These are phyloP conservation scores for Starmerella vaccinii DNA, from an alignment of 805 yeast species.

Conservation along the genomic window DNA sequence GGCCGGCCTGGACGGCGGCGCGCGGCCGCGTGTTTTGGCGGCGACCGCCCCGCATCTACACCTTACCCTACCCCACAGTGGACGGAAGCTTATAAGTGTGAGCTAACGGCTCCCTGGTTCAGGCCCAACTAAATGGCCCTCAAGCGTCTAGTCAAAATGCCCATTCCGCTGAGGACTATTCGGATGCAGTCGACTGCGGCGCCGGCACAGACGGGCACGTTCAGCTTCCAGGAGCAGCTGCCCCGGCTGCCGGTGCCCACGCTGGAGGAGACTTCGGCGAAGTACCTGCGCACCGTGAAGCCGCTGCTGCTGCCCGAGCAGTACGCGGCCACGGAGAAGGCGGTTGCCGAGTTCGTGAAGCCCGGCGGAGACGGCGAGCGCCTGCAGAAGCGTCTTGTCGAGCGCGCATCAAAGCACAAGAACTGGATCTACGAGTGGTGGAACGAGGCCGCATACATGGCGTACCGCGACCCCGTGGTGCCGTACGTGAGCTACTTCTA, in stretches of 20 bases:
- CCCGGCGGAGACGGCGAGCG: conserved; percentile 55
- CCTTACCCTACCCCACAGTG: conserved; percentile 6
- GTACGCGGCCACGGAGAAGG: conserved; percentile 42
- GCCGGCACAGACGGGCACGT: conserved; percentile 40
- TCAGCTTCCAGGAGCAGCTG: conserved; percentile 56
- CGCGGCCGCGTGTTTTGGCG: no score
- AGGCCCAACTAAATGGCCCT: conserved; percentile 7
- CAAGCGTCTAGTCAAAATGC: conserved; percentile 6
- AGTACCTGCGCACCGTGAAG: conserved; percentile 60
- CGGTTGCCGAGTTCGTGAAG: conserved; percentile 55
- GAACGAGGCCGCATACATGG: conserved; percentile 88
- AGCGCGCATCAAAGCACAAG: conserved; percentile 47
- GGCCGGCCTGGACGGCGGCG: no score
- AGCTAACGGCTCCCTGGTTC: neutral
- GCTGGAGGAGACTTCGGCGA: conserved; percentile 55
- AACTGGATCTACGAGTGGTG: conserved; percentile 90
- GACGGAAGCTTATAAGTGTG: neutral
- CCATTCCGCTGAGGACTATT: conserved; percentile 3
- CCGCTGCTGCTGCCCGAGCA: conserved; percentile 51
- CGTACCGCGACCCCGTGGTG: conserved; percentile 86
- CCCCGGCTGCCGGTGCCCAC: conserved; percentile 86
- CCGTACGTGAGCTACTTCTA: conserved; percentile 90
- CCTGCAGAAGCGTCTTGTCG: conserved; percentile 55
- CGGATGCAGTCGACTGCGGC: conserved; percentile 30
- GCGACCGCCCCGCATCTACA: neutral